Conservation (phyloP, 1,139 yeast genomes). For the Meyerozyma smithsonii region DNA sequence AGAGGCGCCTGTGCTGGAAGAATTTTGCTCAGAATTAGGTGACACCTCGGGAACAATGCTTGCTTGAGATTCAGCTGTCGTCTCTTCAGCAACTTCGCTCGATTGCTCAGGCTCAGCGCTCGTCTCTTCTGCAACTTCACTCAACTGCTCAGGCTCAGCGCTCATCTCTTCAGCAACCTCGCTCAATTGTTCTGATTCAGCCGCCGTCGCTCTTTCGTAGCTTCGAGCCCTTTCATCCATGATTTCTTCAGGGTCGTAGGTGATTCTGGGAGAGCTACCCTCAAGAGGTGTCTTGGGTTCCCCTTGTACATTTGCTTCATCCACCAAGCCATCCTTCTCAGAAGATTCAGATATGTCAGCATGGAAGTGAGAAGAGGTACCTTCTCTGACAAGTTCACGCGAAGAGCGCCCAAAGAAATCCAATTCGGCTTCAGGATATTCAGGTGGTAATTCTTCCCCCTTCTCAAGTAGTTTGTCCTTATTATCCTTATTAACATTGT, state of each 20-base stretch:
- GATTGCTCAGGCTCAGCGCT: too few relatives aligned
- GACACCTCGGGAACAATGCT: not conserved
- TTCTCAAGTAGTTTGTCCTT: constrained; percentile 54
- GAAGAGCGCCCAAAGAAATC: constrained; percentile 56
- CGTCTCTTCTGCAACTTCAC: too few relatives aligned
- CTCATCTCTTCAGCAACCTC: too few relatives aligned
- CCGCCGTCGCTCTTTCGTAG: constrained; percentile 23
- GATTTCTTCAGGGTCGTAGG: constrained; percentile 36
- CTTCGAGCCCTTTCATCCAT: constrained; percentile 37
- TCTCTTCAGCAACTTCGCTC: too few relatives aligned
- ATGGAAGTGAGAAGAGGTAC: constrained; percentile 9
- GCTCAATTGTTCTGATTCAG: too few relatives aligned
- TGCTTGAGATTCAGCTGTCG: too few relatives aligned
- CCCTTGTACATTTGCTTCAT: constrained; percentile 10
- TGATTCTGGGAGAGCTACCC: constrained; percentile 19
- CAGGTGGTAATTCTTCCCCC: constrained; percentile 73
- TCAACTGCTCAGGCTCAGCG: too few relatives aligned
- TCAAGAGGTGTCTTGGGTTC: constrained; percentile 4
- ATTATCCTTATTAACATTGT: constrained; percentile 17
- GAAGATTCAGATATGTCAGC: not conserved
- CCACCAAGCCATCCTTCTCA: constrained; percentile 6
- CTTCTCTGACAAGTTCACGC: constrained; percentile 22
- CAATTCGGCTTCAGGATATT: constrained; percentile 57
- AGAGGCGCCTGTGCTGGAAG: not conserved
- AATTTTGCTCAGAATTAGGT: not conserved